Evolutionary conservation across 805 yeast species (phyloP).

Genomic region (Yarrowia keelungensis): DNA sequence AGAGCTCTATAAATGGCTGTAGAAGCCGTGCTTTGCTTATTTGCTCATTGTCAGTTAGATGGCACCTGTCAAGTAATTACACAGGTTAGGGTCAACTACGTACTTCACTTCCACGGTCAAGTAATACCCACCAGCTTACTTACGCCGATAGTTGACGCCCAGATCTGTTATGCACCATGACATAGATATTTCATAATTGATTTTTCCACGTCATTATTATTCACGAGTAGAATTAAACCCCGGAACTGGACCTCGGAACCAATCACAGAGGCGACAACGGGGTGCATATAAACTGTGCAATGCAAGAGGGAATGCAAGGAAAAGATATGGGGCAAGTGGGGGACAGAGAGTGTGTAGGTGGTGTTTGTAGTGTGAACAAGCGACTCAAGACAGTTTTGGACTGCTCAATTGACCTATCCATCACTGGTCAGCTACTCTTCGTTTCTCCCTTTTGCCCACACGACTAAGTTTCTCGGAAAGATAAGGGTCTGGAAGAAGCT

Average conservation of each 20-base stretch:
- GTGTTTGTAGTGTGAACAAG: background rate
- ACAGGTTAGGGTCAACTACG: too few relatives aligned
- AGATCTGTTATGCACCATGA: too few relatives aligned
- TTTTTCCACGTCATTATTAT: too few relatives aligned
- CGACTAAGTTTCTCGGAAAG: conserved; percentile 20
- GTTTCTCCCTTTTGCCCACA: background rate
- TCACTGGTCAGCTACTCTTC: too few relatives aligned
- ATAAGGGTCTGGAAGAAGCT: conserved; percentile 21
- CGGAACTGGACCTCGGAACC: background rate
- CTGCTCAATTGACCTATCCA: background rate
- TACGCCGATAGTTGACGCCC: too few relatives aligned
- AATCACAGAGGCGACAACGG: conserved; percentile 7
- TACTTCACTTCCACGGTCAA: too few relatives aligned
- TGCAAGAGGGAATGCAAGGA: conserved; percentile 4
- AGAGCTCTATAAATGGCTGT: too few relatives aligned
- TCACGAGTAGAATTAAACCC: background rate
- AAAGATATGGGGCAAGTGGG: conserved; percentile 2
- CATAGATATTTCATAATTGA: background rate
- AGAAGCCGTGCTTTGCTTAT: too few relatives aligned
- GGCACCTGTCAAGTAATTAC: too few relatives aligned
- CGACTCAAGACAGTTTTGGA: too few relatives aligned
- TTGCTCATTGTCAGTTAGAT: too few relatives aligned
- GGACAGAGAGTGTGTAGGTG: background rate
- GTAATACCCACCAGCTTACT: too few relatives aligned
- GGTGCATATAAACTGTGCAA: conserved; percentile 8